These are phyloP conservation scores for Phylloporus rhodoxanthus DNA, from an alignment of 768 basidiomycete genomes.

Conservation along the genomic window DNA sequence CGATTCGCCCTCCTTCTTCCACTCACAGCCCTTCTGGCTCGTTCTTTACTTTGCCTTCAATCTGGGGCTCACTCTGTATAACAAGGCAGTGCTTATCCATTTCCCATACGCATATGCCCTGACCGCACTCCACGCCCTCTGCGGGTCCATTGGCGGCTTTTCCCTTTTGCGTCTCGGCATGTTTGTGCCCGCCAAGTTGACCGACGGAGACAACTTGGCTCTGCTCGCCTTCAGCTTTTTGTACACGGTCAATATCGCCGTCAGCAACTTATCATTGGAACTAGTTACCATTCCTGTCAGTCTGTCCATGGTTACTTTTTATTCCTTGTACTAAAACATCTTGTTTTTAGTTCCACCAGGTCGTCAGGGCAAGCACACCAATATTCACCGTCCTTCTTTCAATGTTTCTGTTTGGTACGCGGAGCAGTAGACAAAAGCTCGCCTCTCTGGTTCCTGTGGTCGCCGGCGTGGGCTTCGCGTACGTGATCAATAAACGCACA, in stretches of 20 bases:
- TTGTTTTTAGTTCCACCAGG: constrained; percentile 81
- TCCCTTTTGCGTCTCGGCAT: constrained; percentile 51
- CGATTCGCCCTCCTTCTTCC: constrained; percentile 19
- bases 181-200: constrained; percentile 54
- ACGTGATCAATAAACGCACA: constrained; percentile 4
- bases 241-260: constrained; percentile 91
- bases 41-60: constrained; percentile 85
- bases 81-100: constrained; percentile 85
- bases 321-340: not conserved
- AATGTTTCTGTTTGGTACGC: constrained; percentile 55
- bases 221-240: constrained; percentile 80
- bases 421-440: constrained; percentile 56
- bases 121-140: constrained; percentile 86
- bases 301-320: constrained; percentile 9
- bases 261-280: constrained; percentile 86
- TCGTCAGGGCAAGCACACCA: constrained; percentile 88
- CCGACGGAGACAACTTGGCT: constrained; percentile 47
- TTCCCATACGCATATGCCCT: constrained; percentile 97
- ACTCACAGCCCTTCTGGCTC: constrained; percentile 54
- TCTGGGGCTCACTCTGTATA: constrained; percentile 87
- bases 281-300: constrained; percentile 86
- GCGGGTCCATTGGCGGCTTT: constrained; percentile 76
- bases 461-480: constrained; percentile 89
- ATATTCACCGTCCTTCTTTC: constrained; percentile 86
- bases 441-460: constrained; percentile 80